These are phyloP conservation scores for Chlamydomonas incerta DNA, from an alignment of 139 green algal species.

Conservation along the genomic window DNA sequence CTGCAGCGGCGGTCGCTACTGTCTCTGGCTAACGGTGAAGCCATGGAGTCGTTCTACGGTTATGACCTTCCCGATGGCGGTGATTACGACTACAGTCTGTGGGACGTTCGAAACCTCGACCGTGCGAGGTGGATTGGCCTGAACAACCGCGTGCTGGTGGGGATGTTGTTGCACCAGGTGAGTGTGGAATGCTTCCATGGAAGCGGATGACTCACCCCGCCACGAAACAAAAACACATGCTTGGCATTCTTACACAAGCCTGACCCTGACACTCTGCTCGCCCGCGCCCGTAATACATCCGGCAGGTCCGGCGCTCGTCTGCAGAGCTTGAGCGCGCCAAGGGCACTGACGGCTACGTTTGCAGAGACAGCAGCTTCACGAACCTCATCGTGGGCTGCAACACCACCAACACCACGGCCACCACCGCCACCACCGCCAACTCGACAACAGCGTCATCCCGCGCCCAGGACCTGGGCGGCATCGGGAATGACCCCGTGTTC, in stretches of 20 bases:
- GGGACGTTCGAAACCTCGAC: neutral
- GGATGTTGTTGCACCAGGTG: slow-evolving; percentile 1
- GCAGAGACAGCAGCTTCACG: neutral
- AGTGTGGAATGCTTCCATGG: neutral
- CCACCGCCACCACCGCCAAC: neutral
- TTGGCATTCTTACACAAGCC: too few relatives aligned
- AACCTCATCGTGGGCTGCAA: neutral
- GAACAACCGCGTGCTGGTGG: neutral
- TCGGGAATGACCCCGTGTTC: slow-evolving; percentile 48
- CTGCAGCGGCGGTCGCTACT: too few relatives aligned
- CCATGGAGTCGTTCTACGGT: neutral
- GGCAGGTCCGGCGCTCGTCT: neutral
- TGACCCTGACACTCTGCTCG: too few relatives aligned
- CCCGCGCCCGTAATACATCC: too few relatives aligned
- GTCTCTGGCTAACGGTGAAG: too few relatives aligned
- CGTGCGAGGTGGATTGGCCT: neutral
- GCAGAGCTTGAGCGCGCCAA: neutral
- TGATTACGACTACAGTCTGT: neutral
- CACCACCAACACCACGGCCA: neutral
- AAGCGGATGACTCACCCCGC: too few relatives aligned
- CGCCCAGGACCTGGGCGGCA: slow-evolving; percentile 1
- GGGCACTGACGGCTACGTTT: neutral
- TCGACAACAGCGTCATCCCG: neutral
- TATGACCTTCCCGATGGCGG: neutral
- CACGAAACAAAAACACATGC: too few relatives aligned